Conservation (phyloP, 371 early-diverging fungal species). For the Circinella minor region DNA sequence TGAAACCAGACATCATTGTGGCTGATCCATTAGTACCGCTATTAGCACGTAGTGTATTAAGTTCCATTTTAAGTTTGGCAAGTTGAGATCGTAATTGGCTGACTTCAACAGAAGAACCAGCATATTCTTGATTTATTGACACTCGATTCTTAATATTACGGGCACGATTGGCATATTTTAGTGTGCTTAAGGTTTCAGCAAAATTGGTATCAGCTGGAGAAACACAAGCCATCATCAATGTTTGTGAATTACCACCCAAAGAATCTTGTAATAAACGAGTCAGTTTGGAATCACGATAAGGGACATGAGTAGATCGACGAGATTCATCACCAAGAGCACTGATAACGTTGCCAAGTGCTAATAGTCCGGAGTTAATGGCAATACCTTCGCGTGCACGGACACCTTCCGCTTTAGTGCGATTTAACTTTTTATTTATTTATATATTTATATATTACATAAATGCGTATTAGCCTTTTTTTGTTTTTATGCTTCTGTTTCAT, state of each 20-base stretch:
- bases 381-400: slow-evolving; percentile 97
- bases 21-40: background rate
- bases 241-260: slow-evolving; percentile 86
- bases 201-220: slow-evolving; percentile 79
- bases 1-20: slow-evolving; percentile 34
- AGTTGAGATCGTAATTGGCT: slow-evolving; percentile 71
- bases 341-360: slow-evolving; percentile 98
- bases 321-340: slow-evolving; percentile 92
- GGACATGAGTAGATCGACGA: slow-evolving; percentile 73
- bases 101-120: slow-evolving; percentile 61
- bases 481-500: no score
- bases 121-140: slow-evolving; percentile 44
- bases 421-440: slow-evolving; percentile 28
- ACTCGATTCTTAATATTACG: slow-evolving; percentile 86
- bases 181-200: slow-evolving; percentile 89
- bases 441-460: slow-evolving; percentile 23
- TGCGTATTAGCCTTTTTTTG: slow-evolving; percentile 24
- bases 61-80: slow-evolving; percentile 65
- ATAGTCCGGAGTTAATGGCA: slow-evolving; percentile 95
- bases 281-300: slow-evolving; percentile 96
- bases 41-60: slow-evolving; percentile 43
- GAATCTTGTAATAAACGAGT: slow-evolving; percentile 94
- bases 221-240: slow-evolving; percentile 93
- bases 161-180: slow-evolving; percentile 90
- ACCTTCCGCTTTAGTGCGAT: slow-evolving; percentile 68